Conservation (phyloP, 306 rosid genomes). For the Sindora glabra region DNA sequence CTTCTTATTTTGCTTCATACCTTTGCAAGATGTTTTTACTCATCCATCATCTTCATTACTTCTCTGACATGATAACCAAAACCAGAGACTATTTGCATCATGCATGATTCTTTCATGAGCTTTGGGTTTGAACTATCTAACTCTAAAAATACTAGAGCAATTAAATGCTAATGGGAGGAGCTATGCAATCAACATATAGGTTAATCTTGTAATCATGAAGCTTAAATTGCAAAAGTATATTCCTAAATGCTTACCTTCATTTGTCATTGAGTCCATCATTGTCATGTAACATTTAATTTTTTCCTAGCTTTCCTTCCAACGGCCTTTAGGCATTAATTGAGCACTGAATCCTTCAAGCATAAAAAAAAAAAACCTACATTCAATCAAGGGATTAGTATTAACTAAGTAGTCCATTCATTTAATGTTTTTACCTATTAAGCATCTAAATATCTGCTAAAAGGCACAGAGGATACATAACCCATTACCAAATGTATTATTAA, state of each 20-base stretch:
- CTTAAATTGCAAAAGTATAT: not conserved
- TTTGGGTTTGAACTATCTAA: conserved; percentile 56
- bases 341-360: conserved; percentile 56
- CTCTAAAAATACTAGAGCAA: conserved; percentile 26
- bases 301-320: conserved; percentile 55
- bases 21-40: conserved; percentile 61
- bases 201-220: not conserved
- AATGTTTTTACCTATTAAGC: too few relatives aligned
- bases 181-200: not conserved
- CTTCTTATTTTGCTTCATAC: conserved; percentile 54
- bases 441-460: too few relatives aligned
- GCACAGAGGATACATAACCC: too few relatives aligned
- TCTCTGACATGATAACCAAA: conserved; percentile 51
- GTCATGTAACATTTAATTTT: conserved; percentile 63
- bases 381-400: not conserved
- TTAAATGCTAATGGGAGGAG: not conserved
- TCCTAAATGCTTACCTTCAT: conserved; percentile 32
- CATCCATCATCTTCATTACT: conserved; percentile 58
- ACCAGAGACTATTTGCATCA: conserved; percentile 55
- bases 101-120: conserved; percentile 50
- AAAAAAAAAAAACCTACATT: conserved; percentile 29
- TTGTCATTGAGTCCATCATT: conserved; percentile 66
- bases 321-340: conserved; percentile 57
- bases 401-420: too few relatives aligned
- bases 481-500: too few relatives aligned